These are phyloP conservation scores for Lichtheimia corymbifera DNA, from an alignment of 371 early-diverging fungal genomes.

Conservation along the genomic window DNA sequence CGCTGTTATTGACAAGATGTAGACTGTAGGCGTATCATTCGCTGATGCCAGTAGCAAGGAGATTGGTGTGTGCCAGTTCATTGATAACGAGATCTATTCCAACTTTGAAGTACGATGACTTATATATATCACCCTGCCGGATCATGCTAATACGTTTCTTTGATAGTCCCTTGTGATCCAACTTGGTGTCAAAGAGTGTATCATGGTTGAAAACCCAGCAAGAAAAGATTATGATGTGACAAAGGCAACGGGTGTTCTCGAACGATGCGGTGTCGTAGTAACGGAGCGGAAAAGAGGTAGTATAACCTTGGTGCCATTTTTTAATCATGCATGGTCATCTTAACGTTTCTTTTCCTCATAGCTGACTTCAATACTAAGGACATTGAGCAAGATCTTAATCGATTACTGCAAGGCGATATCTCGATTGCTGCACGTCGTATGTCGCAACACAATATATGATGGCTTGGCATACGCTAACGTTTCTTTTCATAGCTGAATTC, in stretches of 20 bases:
- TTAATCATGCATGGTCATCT: neutral
- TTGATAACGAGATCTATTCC: constrained; percentile 90
- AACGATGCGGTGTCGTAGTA: constrained; percentile 74
- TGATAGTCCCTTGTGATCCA: constrained; percentile 82
- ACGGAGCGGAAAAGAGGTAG: constrained; percentile 68
- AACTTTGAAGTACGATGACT: constrained; percentile 75
- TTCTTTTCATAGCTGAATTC: constrained; percentile 65
- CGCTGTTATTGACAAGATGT: constrained; percentile 1
- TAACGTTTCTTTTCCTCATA: constrained; percentile 11
- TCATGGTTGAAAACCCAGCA: constrained; percentile 63
- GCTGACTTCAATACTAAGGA: constrained; percentile 72
- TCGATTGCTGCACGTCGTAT: constrained; percentile 68
- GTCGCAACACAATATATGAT: constrained; percentile 15
- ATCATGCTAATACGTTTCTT: too few species aligned
- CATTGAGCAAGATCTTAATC: constrained; percentile 84
- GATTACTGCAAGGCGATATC: constrained; percentile 73
- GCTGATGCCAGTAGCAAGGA: constrained; percentile 81
- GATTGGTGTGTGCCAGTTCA: constrained; percentile 84
- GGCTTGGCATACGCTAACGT: too few species aligned
- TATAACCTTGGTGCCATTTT: neutral
- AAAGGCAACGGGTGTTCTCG: constrained; percentile 69
- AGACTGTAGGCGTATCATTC: constrained; percentile 86
- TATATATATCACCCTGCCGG: too few species aligned
- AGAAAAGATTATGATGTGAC: constrained; percentile 66
- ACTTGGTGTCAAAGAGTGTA: constrained; percentile 89